Evolutionary conservation across 129 eudicot species (phyloP).

Genomic region (Helichrysum umbraculigerum): DNA sequence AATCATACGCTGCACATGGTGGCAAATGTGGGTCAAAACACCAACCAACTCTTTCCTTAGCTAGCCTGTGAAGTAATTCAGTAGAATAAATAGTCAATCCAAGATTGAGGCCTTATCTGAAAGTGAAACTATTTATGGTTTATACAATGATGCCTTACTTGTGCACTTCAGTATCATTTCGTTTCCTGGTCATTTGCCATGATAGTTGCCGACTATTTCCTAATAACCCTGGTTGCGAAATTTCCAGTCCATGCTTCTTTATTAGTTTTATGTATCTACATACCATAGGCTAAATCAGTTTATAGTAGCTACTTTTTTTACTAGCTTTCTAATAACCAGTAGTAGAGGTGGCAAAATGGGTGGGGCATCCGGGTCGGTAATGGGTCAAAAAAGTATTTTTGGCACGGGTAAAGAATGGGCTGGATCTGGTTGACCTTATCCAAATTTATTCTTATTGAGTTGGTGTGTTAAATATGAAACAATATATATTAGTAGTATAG

Average conservation of each 20-base stretch:
- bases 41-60: slow-evolving; percentile 84
- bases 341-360: neutral
- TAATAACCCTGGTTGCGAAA: slow-evolving; percentile 87
- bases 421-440: neutral
- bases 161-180: slow-evolving; percentile 71
- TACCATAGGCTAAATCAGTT: neutral
- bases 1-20: slow-evolving; percentile 89
- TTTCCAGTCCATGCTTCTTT: slow-evolving; percentile 68
- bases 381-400: neutral
- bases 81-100: neutral
- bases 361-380: neutral
- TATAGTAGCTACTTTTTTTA: neutral
- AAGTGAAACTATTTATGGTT: neutral
- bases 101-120: neutral
- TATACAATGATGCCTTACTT: slow-evolving; percentile 40
- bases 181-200: slow-evolving; percentile 80
- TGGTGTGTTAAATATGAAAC: neutral
- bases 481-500: neutral
- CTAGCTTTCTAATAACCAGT: neutral
- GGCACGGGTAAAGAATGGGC: neutral
- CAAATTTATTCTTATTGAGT: neutral
- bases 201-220: slow-evolving; percentile 52
- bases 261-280: slow-evolving; percentile 63
- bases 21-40: slow-evolving; percentile 74
- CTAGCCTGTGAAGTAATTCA: slow-evolving; percentile 39